These are phyloP conservation scores for Moesziomyces antarcticus DNA, from an alignment of 1,284 basidiomycete species.

Conservation along the genomic window DNA sequence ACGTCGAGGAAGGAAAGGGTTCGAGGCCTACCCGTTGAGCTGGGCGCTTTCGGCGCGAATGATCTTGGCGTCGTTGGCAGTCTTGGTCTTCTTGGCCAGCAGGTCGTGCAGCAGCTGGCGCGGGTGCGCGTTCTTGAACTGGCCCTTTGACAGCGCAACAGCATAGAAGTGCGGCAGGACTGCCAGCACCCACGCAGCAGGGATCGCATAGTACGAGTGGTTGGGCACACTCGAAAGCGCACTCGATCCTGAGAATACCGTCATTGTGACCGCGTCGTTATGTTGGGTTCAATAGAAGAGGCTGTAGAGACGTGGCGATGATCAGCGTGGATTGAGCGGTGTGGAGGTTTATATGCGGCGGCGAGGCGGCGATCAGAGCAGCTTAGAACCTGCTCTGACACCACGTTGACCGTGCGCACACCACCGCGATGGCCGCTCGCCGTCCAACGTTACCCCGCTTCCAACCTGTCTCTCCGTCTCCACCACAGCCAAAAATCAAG, in stretches of 20 bases:
- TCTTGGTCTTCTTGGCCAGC: constrained; percentile 43
- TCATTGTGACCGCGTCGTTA: constrained; percentile 8
- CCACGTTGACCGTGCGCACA: too few relatives aligned
- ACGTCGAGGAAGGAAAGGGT: too few relatives aligned
- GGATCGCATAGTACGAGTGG: constrained; percentile 42
- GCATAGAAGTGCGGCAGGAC: constrained; percentile 36
- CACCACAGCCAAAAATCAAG: too few relatives aligned
- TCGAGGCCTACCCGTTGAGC: constrained; percentile 19
- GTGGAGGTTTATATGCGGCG: not conserved
- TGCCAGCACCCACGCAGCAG: constrained; percentile 34
- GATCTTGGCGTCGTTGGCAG: constrained; percentile 31
- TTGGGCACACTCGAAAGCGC: constrained; percentile 18
- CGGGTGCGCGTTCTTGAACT: constrained; percentile 31
- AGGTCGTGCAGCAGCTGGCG: constrained; percentile 42
- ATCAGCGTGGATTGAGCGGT: too few relatives aligned
- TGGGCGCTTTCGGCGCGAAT: constrained; percentile 44
- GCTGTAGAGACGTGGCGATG: not conserved
- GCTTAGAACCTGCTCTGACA: too few relatives aligned
- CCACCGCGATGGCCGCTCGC: too few relatives aligned
- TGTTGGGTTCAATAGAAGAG: not conserved
- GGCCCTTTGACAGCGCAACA: constrained; percentile 7
- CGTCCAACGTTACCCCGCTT: too few relatives aligned
- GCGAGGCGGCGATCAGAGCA: too few relatives aligned
- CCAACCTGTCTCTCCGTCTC: too few relatives aligned
- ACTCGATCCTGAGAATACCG: constrained; percentile 18